These are phyloP conservation scores for Candolleomyces eurysporus DNA, from an alignment of 768 basidiomycete species.

Conservation along the genomic window DNA sequence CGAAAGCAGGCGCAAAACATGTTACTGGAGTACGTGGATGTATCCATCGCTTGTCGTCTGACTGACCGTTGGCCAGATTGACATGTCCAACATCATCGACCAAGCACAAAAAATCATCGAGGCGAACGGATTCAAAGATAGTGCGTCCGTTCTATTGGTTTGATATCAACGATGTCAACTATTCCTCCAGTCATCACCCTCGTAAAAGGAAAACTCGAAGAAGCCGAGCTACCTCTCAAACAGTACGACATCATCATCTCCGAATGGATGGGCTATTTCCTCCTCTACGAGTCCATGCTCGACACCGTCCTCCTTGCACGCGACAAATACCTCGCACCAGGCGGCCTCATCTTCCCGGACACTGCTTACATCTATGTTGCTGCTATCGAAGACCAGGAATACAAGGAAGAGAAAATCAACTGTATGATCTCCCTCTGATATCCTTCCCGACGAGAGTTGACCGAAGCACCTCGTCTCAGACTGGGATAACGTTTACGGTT, in stretches of 20 bases:
- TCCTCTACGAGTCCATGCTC: constrained; percentile 98
- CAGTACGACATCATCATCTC: constrained; percentile 99
- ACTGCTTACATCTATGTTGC: constrained; percentile 89
- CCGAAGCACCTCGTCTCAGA: constrained; percentile 47
- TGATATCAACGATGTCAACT: constrained; percentile 1
- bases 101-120: constrained; percentile 97
- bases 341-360: constrained; percentile 94
- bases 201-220: constrained; percentile 97
- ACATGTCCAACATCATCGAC: constrained; percentile 99
- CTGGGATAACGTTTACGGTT: constrained; percentile 99
- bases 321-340: constrained; percentile 93
- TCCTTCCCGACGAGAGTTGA: constrained; percentile 2
- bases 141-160: constrained; percentile 42
- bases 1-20: constrained; percentile 90
- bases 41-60: constrained; percentile 6
- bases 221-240: constrained; percentile 81
- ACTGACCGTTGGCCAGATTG: constrained; percentile 59
- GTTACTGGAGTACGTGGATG: constrained; percentile 78
- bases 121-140: constrained; percentile 93
- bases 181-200: constrained; percentile 77
- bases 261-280: constrained; percentile 99
- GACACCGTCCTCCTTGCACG: constrained; percentile 96
- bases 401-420: constrained; percentile 99
- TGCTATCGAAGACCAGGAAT: constrained; percentile 98
- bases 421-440: constrained; percentile 51